These are phyloP conservation scores for Manihot esculenta DNA, from an alignment of 441 rosid genomes.

Conservation along the genomic window DNA sequence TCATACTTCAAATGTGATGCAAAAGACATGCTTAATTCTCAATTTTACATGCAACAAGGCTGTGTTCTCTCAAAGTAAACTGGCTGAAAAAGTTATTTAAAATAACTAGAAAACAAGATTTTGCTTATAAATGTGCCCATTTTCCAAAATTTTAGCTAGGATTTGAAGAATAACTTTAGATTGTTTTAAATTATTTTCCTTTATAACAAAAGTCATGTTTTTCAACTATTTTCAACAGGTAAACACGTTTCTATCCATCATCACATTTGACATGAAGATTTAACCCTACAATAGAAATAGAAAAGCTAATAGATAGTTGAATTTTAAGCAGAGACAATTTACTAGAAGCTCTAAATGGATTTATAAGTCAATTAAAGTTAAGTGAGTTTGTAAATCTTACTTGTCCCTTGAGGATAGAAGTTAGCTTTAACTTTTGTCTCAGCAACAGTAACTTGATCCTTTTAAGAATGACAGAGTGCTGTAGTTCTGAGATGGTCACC, in stretches of 20 bases:
- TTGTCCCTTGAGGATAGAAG: constrained; percentile 63
- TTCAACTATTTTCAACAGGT: too few relatives aligned
- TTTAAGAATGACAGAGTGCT: constrained; percentile 70
- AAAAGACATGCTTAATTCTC: neutral
- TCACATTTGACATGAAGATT: neutral
- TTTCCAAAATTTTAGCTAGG: too few relatives aligned
- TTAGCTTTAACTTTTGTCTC: constrained; percentile 71
- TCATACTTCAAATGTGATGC: neutral
- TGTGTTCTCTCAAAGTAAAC: too few relatives aligned
- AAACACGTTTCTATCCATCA: neutral
- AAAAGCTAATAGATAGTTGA: constrained; percentile 14
- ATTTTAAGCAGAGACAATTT: constrained; percentile 1
- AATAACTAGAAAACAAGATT: too few relatives aligned
- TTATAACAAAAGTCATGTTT: neutral
- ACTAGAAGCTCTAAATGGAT: neutral
- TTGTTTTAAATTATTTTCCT: neutral
- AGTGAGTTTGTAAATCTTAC: constrained; percentile 39
- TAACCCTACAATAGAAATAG: constrained; percentile 13
- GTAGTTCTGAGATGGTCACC: constrained; percentile 60
- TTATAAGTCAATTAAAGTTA: neutral
- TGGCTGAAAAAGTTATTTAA: too few relatives aligned
- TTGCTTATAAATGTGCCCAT: too few relatives aligned
- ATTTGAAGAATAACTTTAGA: too few relatives aligned
- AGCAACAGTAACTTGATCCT: constrained; percentile 63
- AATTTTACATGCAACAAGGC: neutral